phyloP scores from a whole-genome alignment of 371 early-diverging fungal species.

The Rhizopus sp. region DNA sequence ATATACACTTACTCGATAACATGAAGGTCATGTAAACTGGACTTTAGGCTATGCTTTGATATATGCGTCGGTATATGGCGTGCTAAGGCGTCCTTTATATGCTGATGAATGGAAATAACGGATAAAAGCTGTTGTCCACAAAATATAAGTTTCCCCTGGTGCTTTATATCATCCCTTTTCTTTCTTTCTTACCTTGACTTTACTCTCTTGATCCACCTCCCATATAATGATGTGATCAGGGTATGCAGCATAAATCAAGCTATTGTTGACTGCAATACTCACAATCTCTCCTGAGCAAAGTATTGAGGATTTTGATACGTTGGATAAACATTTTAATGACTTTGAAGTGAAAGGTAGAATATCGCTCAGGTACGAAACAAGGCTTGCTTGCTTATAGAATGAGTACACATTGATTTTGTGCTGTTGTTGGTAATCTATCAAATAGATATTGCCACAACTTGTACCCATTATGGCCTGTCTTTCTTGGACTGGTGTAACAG shows the following conservation, averaged over 20 bases:
- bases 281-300: conserved; percentile 1
- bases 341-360: background rate
- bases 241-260: background rate
- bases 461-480: conserved; percentile 7
- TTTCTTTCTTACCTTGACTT: background rate
- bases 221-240: background rate
- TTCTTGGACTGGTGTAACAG: conserved; percentile 1
- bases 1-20: background rate
- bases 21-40: background rate
- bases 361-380: background rate
- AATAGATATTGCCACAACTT: conserved; percentile 4
- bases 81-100: background rate
- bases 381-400: background rate
- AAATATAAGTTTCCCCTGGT: background rate
- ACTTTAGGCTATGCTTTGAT: no score
- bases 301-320: background rate
- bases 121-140: background rate
- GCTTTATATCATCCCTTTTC: background rate
- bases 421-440: background rate
- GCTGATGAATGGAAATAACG: background rate
- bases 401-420: background rate
- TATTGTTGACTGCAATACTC: background rate
- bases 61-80: background rate
- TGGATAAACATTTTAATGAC: background rate
- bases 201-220: background rate